Conservation (phyloP, 1,139 yeast species). For the Kodamaea anthophila region DNA sequence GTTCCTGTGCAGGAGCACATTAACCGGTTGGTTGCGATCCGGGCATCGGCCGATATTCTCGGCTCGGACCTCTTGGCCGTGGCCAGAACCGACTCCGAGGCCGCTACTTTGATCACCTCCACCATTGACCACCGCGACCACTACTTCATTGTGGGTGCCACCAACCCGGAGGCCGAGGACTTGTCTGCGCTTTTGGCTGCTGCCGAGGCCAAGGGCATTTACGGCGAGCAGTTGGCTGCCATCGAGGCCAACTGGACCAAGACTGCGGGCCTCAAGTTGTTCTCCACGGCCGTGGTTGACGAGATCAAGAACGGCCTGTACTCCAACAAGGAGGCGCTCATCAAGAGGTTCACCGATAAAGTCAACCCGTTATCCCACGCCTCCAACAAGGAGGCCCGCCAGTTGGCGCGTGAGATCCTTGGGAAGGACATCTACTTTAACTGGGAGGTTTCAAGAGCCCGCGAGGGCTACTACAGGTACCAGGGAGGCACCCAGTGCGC, state of each 20-base stretch:
- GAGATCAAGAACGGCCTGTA: conserved; percentile 61
- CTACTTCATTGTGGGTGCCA: conserved; percentile 83
- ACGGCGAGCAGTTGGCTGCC: conserved; percentile 63
- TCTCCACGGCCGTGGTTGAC: conserved; percentile 88
- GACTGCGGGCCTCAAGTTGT: conserved; percentile 80
- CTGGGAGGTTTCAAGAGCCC: conserved; percentile 95
- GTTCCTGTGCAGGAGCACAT: conserved; percentile 98
- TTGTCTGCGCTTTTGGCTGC: conserved; percentile 73
- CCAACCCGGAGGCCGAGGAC: conserved; percentile 74
- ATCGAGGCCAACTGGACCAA: conserved; percentile 81
- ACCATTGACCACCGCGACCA: conserved; percentile 95
- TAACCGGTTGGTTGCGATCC: conserved; percentile 85
- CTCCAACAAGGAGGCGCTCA: conserved; percentile 59
- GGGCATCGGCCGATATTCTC: conserved; percentile 93
- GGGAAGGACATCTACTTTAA: conserved; percentile 86
- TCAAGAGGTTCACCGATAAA: conserved; percentile 58
- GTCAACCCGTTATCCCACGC: conserved; percentile 72
- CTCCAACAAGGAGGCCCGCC: conserved; percentile 77
- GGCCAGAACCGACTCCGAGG: conserved; percentile 96
- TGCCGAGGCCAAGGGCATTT: conserved; percentile 71
- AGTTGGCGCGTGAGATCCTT: conserved; percentile 65
- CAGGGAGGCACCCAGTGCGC: conserved; percentile 97
- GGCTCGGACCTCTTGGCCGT: conserved; percentile 81
- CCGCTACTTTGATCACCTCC: conserved; percentile 89
- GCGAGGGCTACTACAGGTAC: conserved; percentile 98